Base-by-base conservation (phyloP, 257 asterid species). In the Rubia yunnanensis region DNA sequence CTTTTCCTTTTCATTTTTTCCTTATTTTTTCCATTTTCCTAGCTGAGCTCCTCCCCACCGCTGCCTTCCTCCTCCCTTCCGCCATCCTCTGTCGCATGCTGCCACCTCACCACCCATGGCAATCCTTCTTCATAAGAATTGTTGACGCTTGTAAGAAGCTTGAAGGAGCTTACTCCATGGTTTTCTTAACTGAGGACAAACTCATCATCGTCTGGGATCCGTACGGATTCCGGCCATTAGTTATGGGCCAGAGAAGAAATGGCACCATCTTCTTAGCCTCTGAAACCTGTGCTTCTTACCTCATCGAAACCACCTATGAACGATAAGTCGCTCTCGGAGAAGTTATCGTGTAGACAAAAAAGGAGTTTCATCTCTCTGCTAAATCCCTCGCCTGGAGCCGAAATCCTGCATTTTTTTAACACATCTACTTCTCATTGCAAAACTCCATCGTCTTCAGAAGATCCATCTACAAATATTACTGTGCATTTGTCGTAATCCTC, bases 121-220 rank as follows among this genome's bases (percentile, higher is more conserved):
- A 94, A 72, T 94, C 98, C 0, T 91, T 91, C 54, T 79, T 91
- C 31, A 26, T 88, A 67, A 72, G 98, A 74, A 91, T 91, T 17
- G 88, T 91, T 23, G 98, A 91, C 73, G 98, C 96, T 5, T 91
- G 98, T 66, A 92, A 85, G 69, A 79, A 74, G 77, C 82, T 91
- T 2, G 79, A 91, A 46, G 98, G 98, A 1, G 98, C 98, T 67
- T 91, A 88, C 76, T 91, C 98, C 0, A 80, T 91, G 83, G 86
- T 81, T 71, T 81, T 81, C 36, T 27, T 73, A 67, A 81, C 85
- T 0, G 85, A 81, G 63, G 85, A 81, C 68, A 81, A 81, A 54
- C n/a, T 81, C 65, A 83, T 81, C 46, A 83, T 81, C 0, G 81
- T 78, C n/a, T 64, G 85, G 65, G 85, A 81, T 49, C 85, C 85